Conservation (phyloP, 1,139 yeast species). For the Saccharomycopsis phalli region DNA sequence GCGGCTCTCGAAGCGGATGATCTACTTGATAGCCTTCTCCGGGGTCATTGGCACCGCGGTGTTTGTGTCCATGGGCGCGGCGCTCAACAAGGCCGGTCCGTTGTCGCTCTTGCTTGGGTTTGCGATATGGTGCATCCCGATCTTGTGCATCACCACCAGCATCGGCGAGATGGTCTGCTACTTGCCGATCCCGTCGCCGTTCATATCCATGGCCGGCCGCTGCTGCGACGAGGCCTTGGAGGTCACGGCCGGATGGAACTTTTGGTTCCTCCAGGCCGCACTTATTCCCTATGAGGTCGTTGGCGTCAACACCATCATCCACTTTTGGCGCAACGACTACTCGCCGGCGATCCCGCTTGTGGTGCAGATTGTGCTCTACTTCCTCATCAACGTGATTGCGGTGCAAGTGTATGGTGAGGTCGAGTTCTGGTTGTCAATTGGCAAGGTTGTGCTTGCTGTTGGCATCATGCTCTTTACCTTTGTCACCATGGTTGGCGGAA, state of each 20-base stretch:
- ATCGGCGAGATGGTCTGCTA: constrained; percentile 81
- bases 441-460: constrained; percentile 60
- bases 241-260: constrained; percentile 73
- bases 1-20: constrained; percentile 47
- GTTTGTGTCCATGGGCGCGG: constrained; percentile 66
- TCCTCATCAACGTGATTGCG: constrained; percentile 58
- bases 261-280: constrained; percentile 67
- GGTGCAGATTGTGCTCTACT: constrained; percentile 54
- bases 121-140: constrained; percentile 49
- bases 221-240: constrained; percentile 64
- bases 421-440: constrained; percentile 73
- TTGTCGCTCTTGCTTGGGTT: constrained; percentile 65
- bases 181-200: constrained; percentile 64
- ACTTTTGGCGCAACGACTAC: constrained; percentile 72
- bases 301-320: constrained; percentile 68
- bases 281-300: constrained; percentile 77
- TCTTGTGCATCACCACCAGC: constrained; percentile 58
- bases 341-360: constrained; percentile 57
- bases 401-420: constrained; percentile 69
- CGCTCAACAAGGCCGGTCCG: constrained; percentile 67
- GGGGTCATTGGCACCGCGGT: constrained; percentile 82
- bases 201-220: constrained; percentile 45
- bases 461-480: constrained; percentile 70
- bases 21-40: constrained; percentile 72
- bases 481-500: constrained; percentile 79